Conservation (phyloP, 305 asterid species). For the Euphrasia arctica region DNA sequence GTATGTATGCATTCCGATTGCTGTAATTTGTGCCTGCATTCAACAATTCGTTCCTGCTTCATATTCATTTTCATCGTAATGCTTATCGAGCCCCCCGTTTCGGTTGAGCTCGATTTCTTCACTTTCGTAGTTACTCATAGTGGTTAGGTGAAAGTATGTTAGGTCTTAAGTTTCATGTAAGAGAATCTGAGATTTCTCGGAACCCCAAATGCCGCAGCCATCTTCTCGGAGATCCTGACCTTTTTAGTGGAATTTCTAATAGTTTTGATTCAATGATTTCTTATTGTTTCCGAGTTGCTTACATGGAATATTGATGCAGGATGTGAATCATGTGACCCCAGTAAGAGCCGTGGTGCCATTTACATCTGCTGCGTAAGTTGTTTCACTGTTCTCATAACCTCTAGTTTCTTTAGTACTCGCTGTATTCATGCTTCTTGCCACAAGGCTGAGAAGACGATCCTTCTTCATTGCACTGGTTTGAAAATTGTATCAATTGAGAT, state of each 20-base stretch:
- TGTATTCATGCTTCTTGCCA: slow-evolving; percentile 11
- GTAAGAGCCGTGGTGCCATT: slow-evolving; percentile 44
- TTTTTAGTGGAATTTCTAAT: not conserved
- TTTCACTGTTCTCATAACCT: slow-evolving; percentile 12
- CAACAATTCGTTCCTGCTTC: not conserved
- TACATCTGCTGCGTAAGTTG: slow-evolving; percentile 42
- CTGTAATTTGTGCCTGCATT: slow-evolving; percentile 11
- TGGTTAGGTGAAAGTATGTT: slow-evolving; percentile 5
- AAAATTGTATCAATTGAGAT: slow-evolving; percentile 1
- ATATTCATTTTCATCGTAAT: slow-evolving; percentile 12
- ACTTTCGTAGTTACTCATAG: slow-evolving; percentile 1
- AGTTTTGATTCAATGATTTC: not conserved
- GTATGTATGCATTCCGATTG: not conserved
- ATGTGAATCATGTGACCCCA: slow-evolving; percentile 28
- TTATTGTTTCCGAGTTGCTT: slow-evolving; percentile 17
- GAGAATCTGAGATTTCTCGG: too few species aligned
- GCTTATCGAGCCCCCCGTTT: slow-evolving; percentile 1
- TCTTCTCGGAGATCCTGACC: not conserved
- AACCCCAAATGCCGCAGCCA: not conserved
- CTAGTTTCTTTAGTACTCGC: slow-evolving; percentile 14
- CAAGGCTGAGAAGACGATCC: slow-evolving; percentile 10
- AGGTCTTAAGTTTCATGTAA: not conserved
- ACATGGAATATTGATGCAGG: slow-evolving; percentile 41
- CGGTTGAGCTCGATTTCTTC: slow-evolving; percentile 20
- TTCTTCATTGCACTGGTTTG: slow-evolving; percentile 1